These are phyloP conservation scores for Gaeumannomyces tritici DNA, from an alignment of 2,329 filamentous ascomycete genomes.

Conservation along the genomic window DNA sequence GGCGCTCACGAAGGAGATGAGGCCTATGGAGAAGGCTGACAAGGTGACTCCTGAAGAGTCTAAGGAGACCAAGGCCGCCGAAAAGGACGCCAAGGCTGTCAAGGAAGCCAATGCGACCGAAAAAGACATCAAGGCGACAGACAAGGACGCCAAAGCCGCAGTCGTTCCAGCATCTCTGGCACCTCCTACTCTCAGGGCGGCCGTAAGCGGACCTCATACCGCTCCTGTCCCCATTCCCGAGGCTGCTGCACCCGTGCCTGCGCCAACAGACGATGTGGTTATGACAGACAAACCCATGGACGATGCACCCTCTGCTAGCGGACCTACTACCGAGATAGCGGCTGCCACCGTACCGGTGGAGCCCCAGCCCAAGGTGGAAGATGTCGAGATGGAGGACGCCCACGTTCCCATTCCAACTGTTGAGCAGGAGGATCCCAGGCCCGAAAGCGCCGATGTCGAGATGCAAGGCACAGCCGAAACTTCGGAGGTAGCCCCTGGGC, in stretches of 20 bases:
- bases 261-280: neutral
- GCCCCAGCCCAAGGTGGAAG: slow-evolving; percentile 9
- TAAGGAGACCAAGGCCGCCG: neutral
- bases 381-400: slow-evolving; percentile 26
- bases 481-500: slow-evolving; percentile 3
- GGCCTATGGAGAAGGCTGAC: neutral
- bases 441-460: slow-evolving; percentile 19
- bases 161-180: neutral
- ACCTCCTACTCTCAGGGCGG: neutral
- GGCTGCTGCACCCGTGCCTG: neutral
- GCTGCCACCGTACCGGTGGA: neutral
- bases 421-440: slow-evolving; percentile 11
- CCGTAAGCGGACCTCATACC: neutral
- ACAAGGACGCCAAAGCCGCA: neutral
- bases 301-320: neutral
- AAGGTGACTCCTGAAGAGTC: neutral
- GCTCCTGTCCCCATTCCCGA: neutral
- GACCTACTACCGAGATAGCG: neutral
- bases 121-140: neutral
- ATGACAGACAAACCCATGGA: neutral
- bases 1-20: neutral
- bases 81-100: neutral
- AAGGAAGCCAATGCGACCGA: neutral
- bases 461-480: slow-evolving; percentile 25
- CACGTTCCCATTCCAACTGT: slow-evolving; percentile 15